Evolutionary conservation across 2,329 filamentous ascomycete genomes (phyloP).

Genomic region (Dactylonectria macrodidyma): DNA sequence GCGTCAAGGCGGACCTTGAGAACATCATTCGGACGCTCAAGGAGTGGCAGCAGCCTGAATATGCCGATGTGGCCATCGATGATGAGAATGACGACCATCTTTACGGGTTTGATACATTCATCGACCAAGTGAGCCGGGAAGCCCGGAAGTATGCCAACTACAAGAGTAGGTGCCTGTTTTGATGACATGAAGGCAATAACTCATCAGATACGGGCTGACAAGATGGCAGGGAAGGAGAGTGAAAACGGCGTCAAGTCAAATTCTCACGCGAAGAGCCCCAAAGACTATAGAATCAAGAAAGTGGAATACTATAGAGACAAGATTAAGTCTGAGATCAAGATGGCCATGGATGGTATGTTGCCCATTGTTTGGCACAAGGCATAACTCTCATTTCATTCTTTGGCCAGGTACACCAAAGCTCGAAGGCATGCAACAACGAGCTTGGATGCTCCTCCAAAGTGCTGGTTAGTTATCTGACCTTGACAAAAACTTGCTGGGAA

Average conservation of each 20-base stretch:
- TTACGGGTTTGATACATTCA: conserved; percentile 42
- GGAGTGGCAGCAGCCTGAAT: conserved; percentile 39
- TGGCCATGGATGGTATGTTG: conserved; percentile 30
- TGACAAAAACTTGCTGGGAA: background rate
- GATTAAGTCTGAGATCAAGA: conserved; percentile 36
- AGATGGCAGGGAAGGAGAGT: background rate
- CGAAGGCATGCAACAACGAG: conserved; percentile 34
- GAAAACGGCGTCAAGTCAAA: conserved; percentile 18
- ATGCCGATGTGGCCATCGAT: conserved; percentile 23
- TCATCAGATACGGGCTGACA: background rate
- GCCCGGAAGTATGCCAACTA: conserved; percentile 40
- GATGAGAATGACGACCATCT: conserved; percentile 38
- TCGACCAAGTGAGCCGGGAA: conserved; percentile 42
- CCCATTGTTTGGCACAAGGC: no score
- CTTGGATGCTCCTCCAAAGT: conserved; percentile 38
- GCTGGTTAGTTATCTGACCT: conserved; percentile 23
- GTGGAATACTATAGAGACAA: conserved; percentile 31
- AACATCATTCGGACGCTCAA: conserved; percentile 43
- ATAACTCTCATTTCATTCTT: background rate
- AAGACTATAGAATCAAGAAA: background rate
- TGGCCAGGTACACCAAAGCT: conserved; percentile 27
- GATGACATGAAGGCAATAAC: background rate
- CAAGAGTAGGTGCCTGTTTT: conserved; percentile 30
- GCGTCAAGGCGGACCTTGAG: conserved; percentile 40
- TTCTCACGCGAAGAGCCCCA: conserved; percentile 3